Conservation (phyloP, 805 yeast species). For the Candida chilensis region DNA sequence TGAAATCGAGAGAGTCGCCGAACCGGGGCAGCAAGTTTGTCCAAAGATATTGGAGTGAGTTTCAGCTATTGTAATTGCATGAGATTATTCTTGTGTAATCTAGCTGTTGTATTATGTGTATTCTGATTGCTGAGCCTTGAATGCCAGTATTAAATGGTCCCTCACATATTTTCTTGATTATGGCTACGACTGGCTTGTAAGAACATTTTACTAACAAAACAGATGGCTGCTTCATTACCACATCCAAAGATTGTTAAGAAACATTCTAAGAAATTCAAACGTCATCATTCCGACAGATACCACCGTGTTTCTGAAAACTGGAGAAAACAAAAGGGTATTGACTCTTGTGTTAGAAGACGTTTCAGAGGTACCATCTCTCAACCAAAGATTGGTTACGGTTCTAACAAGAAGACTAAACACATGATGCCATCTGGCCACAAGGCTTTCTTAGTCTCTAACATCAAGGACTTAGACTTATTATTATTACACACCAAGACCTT, state of each 20-base stretch:
- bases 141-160: no score
- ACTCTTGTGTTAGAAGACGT: constrained; percentile 99
- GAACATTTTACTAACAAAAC: constrained; percentile 2
- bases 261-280: constrained; percentile 98
- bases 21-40: no score
- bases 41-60: constrained; percentile 4
- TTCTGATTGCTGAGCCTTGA: no score
- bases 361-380: constrained; percentile 99
- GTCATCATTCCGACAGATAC: constrained; percentile 99
- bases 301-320: constrained; percentile 97
- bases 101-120: neutral
- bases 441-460: constrained; percentile 88
- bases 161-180: neutral
- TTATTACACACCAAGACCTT: constrained; percentile 95
- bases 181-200: neutral
- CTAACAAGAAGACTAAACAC: constrained; percentile 97
- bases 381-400: constrained; percentile 99
- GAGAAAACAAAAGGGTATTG: constrained; percentile 99
- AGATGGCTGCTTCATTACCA: constrained; percentile 95
- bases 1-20: no score
- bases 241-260: constrained; percentile 99
- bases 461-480: constrained; percentile 88
- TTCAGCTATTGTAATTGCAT: neutral
- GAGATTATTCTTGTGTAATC: neutral
- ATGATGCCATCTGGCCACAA: constrained; percentile 97